Conservation (phyloP, 2,329 filamentous ascomycete genomes). For the Scopulariopsis brevicaulis region DNA sequence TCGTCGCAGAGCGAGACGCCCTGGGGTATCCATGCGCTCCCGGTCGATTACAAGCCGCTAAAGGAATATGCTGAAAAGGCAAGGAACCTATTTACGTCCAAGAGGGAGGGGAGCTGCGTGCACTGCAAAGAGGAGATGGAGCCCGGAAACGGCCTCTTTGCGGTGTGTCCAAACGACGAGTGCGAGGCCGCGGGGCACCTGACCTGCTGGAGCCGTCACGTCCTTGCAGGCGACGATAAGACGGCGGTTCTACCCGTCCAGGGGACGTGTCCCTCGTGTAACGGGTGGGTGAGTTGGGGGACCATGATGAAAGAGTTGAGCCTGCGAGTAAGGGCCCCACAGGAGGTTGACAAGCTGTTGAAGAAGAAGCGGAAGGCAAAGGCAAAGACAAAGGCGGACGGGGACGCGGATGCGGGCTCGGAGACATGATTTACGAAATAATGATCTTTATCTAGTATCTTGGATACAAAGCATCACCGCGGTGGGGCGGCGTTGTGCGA, state of each 20-base stretch:
- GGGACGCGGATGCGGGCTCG: too few relatives aligned
- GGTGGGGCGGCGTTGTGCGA: background rate
- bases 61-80: conserved; percentile 44
- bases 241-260: conserved; percentile 50
- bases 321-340: conserved; percentile 57
- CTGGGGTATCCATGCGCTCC: conserved; percentile 41
- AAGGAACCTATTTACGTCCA: conserved; percentile 40
- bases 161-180: conserved; percentile 38
- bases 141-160: conserved; percentile 38
- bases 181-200: conserved; percentile 50
- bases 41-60: conserved; percentile 42
- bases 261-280: conserved; percentile 64
- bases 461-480: background rate
- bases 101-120: conserved; percentile 42
- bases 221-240: conserved; percentile 23
- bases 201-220: conserved; percentile 44
- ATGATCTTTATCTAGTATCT: background rate
- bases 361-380: conserved; percentile 30
- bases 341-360: conserved; percentile 59
- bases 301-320: conserved; percentile 76
- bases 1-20: conserved; percentile 5
- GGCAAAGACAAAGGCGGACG: too few relatives aligned
- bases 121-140: conserved; percentile 35
- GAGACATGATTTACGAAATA: background rate
- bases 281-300: conserved; percentile 52